Percentiles rank a stretch among this genome's conserved stretches.
Evolutionary conservation across 257 asterid species (phyloP).

Genomic region (Nicotiana benthamiana): DNA sequence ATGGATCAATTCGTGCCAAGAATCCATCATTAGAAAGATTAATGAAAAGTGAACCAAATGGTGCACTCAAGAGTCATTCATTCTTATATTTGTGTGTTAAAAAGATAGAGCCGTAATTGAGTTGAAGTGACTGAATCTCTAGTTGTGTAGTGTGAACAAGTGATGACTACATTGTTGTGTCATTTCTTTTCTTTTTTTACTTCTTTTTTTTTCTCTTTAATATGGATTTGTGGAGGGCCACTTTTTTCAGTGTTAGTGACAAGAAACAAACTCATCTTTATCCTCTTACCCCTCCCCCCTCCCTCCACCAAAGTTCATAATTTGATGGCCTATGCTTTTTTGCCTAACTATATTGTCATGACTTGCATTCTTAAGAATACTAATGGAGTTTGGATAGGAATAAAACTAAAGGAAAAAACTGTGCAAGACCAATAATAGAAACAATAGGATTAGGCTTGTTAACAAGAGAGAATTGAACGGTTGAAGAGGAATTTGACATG

Average conservation of each 20-base stretch:
- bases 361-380: slow-evolving; percentile 9
- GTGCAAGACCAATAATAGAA: not conserved
- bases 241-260: slow-evolving; percentile 14
- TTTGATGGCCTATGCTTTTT: slow-evolving; percentile 7
- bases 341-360: slow-evolving; percentile 17
- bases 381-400: not conserved
- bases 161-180: slow-evolving; percentile 23
- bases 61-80: slow-evolving; percentile 4
- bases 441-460: not conserved
- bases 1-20: not conserved
- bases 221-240: not conserved
- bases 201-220: not conserved
- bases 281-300: not conserved
- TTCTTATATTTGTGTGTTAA: not conserved
- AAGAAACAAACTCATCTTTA: slow-evolving; percentile 14
- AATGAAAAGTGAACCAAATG: slow-evolving; percentile 2
- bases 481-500: not conserved
- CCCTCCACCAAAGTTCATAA: slow-evolving; percentile 1
- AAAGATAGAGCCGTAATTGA: slow-evolving; percentile 3
- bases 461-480: not conserved
- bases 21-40: slow-evolving; percentile 1
- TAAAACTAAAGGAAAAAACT: slow-evolving; percentile 7
- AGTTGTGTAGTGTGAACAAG: slow-evolving; percentile 11
- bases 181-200: slow-evolving; percentile 5
- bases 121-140: slow-evolving; percentile 6